phyloP scores from a whole-genome alignment of 768 basidiomycete species.

The Trametopsis cervina region DNA sequence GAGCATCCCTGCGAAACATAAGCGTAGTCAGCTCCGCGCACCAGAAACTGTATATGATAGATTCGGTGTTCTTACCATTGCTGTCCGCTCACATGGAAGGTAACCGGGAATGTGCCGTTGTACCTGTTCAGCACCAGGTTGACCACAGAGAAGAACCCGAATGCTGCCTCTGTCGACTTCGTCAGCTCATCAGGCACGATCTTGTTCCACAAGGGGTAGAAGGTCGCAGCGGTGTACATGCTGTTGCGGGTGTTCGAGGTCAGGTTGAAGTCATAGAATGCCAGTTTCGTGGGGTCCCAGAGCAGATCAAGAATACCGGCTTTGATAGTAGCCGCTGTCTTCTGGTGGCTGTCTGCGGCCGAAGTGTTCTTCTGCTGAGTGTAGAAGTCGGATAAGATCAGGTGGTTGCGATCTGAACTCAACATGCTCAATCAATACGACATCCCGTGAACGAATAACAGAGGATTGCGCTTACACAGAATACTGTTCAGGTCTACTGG shows the following conservation, averaged over 20 bases:
- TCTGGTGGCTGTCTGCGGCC: slow-evolving; percentile 41
- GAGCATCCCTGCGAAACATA: slow-evolving; percentile 76
- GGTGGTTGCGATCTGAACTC: slow-evolving; percentile 53
- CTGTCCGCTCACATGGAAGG: slow-evolving; percentile 69
- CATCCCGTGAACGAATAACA: slow-evolving; percentile 8
- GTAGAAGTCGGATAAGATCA: slow-evolving; percentile 57
- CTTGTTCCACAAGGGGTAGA: slow-evolving; percentile 82
- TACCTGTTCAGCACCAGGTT: slow-evolving; percentile 79
- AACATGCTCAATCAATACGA: not conserved
- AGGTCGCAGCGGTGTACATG: slow-evolving; percentile 69
- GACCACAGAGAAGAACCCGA: slow-evolving; percentile 65
- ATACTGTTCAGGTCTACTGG: slow-evolving; percentile 82
- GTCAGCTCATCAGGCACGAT: slow-evolving; percentile 74
- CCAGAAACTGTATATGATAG: not conserved
- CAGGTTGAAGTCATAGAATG: slow-evolving; percentile 88
- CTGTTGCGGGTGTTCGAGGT: slow-evolving; percentile 56
- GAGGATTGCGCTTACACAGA: slow-evolving; percentile 47
- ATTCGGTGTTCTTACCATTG: slow-evolving; percentile 69
- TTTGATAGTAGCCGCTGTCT: slow-evolving; percentile 50
- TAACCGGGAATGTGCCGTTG: slow-evolving; percentile 80
- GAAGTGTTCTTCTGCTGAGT: slow-evolving; percentile 32
- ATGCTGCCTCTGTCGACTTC: slow-evolving; percentile 48
- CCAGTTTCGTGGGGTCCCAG: slow-evolving; percentile 79
- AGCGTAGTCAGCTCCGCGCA: not conserved
- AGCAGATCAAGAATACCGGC: slow-evolving; percentile 76